phyloP scores from a whole-genome alignment of 306 rosid genomes.

The Casuarina glauca region DNA sequence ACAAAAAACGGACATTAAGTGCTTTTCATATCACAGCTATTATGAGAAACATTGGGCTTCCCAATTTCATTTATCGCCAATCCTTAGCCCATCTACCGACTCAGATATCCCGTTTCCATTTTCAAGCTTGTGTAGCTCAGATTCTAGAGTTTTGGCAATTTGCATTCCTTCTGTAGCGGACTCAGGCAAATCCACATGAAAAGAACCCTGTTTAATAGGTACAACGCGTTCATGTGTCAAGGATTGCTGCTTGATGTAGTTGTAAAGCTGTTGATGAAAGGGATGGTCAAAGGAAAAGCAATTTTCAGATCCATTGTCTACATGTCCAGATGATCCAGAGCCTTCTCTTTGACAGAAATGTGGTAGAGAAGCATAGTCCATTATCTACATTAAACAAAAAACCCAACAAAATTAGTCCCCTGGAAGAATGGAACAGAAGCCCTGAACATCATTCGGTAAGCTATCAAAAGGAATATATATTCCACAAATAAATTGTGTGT shows the following conservation, averaged over 20 bases:
- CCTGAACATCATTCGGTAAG: neutral
- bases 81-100: slow-evolving; percentile 42
- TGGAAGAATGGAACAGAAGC: slow-evolving; percentile 9
- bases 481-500: neutral
- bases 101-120: slow-evolving; percentile 44
- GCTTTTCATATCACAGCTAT: slow-evolving; percentile 6
- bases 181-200: slow-evolving; percentile 73
- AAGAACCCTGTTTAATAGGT: slow-evolving; percentile 78
- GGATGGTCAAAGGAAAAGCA: slow-evolving; percentile 82
- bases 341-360: slow-evolving; percentile 83
- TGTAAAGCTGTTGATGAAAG: slow-evolving; percentile 83
- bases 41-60: neutral
- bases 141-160: slow-evolving; percentile 60
- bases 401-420: slow-evolving; percentile 29
- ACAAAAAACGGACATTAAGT: slow-evolving; percentile 9
- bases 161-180: slow-evolving; percentile 53
- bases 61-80: slow-evolving; percentile 34
- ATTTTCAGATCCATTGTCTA: slow-evolving; percentile 48
- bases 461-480: slow-evolving; percentile 6
- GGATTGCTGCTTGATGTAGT: slow-evolving; percentile 67
- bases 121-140: slow-evolving; percentile 58
- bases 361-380: slow-evolving; percentile 84
- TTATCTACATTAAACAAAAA: slow-evolving; percentile 62
- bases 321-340: slow-evolving; percentile 67
- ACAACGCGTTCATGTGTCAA: slow-evolving; percentile 36